A percentile compares a stretch with the other conserved stretches of the same genome.
These are phyloP conservation scores for Arthrobotrys iridis DNA, from an alignment of 2,329 filamentous ascomycete genomes.

Conservation along the genomic window DNA sequence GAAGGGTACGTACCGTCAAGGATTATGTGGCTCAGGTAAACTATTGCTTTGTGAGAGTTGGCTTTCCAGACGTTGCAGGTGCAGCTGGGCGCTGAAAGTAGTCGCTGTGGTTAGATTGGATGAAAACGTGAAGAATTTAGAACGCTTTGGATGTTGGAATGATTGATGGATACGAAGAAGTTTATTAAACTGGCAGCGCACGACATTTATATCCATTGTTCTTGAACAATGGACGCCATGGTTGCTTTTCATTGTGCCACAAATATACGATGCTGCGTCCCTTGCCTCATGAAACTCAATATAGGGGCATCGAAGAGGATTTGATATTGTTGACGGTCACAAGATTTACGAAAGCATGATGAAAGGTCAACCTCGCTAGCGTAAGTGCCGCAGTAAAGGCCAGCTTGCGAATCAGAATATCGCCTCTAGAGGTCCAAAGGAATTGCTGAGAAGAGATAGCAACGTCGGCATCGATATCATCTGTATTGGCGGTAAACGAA, in stretches of 20 bases:
- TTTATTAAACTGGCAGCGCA: not conserved
- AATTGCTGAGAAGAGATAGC: not conserved
- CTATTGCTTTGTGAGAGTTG: not conserved
- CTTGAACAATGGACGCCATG: constrained; percentile 30
- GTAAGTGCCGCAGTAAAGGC: not conserved
- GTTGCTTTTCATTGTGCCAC: constrained; percentile 33
- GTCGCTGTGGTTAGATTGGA: too few species aligned
- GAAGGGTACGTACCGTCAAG: constrained; percentile 6
- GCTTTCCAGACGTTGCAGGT: too few species aligned
- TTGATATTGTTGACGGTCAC: not conserved
- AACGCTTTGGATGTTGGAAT: not conserved
- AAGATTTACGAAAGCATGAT: constrained; percentile 5
- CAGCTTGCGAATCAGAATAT: constrained; percentile 8
- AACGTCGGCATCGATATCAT: not conserved
- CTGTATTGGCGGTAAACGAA: not conserved
- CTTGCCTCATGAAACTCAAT: constrained; percentile 7
- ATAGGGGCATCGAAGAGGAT: not conserved
- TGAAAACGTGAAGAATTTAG: not conserved
- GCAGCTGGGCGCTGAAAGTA: too few species aligned
- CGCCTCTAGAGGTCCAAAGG: not conserved
- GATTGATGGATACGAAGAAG: not conserved
- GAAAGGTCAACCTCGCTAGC: not conserved
- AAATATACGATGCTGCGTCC: not conserved
- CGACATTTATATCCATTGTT: constrained; percentile 47
- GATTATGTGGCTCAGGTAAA: not conserved